Percentiles rank a stretch among this genome's conserved stretches.
phyloP scores from a whole-genome alignment of 169 alveolate species.

The Babesia sp. region DNA sequence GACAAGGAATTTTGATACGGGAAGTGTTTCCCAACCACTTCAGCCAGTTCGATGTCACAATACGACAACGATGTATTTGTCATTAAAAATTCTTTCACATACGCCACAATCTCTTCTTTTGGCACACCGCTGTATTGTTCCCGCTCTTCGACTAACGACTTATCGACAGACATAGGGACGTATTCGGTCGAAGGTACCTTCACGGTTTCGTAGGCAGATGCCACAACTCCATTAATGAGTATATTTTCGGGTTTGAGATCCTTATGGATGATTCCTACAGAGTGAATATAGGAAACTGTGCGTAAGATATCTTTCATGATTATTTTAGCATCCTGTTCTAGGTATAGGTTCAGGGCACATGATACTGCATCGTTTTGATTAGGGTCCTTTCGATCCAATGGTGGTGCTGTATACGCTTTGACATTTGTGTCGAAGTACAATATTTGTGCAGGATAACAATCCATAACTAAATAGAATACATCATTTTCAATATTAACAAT shows the following conservation, averaged over 20 bases:
- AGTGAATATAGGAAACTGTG: constrained; percentile 32
- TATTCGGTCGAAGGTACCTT: neutral
- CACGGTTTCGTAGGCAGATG: constrained; percentile 29
- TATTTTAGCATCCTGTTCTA: constrained; percentile 32
- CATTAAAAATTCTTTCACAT: neutral
- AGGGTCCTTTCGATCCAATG: neutral
- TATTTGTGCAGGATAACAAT: constrained; percentile 50
- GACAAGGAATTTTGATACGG: neutral
- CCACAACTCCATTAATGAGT: constrained; percentile 22
- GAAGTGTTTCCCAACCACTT: constrained; percentile 1
- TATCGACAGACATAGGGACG: neutral
- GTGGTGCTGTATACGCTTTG: constrained; percentile 1
- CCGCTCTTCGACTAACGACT: neutral
- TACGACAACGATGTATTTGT: neutral
- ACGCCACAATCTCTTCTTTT: neutral
- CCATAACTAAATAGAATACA: constrained; percentile 49
- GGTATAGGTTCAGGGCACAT: constrained; percentile 10
- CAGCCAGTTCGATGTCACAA: neutral
- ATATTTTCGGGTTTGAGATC: constrained; percentile 81
- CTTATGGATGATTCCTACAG: constrained; percentile 70
- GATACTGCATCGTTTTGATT: neutral
- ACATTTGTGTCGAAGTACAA: constrained; percentile 16
- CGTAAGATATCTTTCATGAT: constrained; percentile 37
- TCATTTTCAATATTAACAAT: constrained; percentile 20
- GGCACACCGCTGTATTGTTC: neutral